Percentiles rank a stretch among this genome's conserved stretches.
These are phyloP conservation scores for Candida ascalaphidarum DNA, from an alignment of 805 yeast genomes.

Conservation along the genomic window DNA sequence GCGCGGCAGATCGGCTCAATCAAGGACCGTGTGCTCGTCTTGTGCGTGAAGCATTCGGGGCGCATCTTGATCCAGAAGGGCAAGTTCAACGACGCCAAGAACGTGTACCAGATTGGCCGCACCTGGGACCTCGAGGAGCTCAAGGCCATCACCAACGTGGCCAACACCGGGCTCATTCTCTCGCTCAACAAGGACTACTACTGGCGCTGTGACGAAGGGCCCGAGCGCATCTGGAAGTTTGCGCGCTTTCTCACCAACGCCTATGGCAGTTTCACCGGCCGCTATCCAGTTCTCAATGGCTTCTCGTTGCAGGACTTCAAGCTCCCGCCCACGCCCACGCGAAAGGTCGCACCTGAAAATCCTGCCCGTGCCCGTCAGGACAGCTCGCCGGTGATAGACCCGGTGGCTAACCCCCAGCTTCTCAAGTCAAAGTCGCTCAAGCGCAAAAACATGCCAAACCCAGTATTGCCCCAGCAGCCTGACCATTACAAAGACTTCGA, in stretches of 20 bases:
- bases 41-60: conserved; percentile 59
- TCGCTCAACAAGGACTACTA: conserved; percentile 70
- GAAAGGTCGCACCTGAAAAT: conserved; percentile 1
- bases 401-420: conserved; percentile 12
- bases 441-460: conserved; percentile 13
- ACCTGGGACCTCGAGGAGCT: conserved; percentile 84
- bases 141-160: conserved; percentile 41
- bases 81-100: conserved; percentile 59
- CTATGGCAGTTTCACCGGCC: conserved; percentile 26
- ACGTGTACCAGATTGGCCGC: conserved; percentile 80
- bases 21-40: conserved; percentile 53
- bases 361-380: conserved; percentile 2
- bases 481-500: conserved; percentile 26
- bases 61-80: conserved; percentile 76
- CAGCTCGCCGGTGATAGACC: conserved; percentile 10
- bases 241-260: conserved; percentile 21
- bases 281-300: conserved; percentile 28
- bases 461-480: conserved; percentile 9
- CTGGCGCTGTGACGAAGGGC: conserved; percentile 48
- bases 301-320: conserved; percentile 24
- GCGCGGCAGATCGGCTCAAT: conserved; percentile 21
- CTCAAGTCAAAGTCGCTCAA: conserved; percentile 15
- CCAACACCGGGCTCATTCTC: conserved; percentile 49
- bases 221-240: conserved; percentile 27
- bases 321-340: conserved; percentile 16